Conservation (phyloP, 331 rosid genomes). For the Quercus tomentella region DNA sequence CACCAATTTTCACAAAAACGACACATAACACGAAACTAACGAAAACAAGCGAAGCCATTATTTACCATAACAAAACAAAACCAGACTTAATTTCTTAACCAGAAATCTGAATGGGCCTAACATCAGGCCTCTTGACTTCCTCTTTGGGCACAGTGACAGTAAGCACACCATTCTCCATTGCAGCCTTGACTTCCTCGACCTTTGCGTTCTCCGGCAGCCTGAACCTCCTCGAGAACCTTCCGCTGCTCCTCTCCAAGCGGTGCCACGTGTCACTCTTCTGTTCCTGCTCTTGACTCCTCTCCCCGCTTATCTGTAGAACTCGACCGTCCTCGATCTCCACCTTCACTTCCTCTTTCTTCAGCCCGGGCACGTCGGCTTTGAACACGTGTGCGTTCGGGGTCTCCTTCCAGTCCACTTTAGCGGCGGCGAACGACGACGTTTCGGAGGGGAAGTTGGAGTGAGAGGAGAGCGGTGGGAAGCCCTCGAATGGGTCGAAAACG, state of each 20-base stretch:
- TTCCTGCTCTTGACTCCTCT: constrained; percentile 51
- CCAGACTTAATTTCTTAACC: constrained; percentile 4
- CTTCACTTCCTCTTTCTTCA: constrained; percentile 61
- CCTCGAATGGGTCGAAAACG: constrained; percentile 52
- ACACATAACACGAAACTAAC: too few relatives aligned
- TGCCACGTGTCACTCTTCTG: constrained; percentile 67
- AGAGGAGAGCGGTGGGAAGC: neutral
- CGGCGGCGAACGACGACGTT: constrained; percentile 36
- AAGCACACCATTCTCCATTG: constrained; percentile 55
- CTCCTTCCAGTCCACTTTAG: constrained; percentile 67
- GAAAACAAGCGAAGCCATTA: too few relatives aligned
- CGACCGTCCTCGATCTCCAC: constrained; percentile 55
- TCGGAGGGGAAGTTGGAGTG: constrained; percentile 15
- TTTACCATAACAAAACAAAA: too few relatives aligned
- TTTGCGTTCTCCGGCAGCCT: constrained; percentile 67
- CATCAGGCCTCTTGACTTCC: constrained; percentile 37
- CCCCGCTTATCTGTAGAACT: constrained; percentile 59
- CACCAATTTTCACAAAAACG: too few relatives aligned
- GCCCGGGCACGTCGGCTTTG: constrained; percentile 55
- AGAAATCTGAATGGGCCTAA: constrained; percentile 49
- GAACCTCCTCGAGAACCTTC: constrained; percentile 48
- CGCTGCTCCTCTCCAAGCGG: constrained; percentile 57
- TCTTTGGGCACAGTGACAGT: constrained; percentile 52
- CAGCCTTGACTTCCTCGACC: constrained; percentile 40
- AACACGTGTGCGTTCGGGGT: constrained; percentile 57